Evolutionary conservation across 2,329 filamentous ascomycete species (phyloP), one percentile per base, ranked within the genome.

Genomic region (Tolypocladium nubicola): DNA sequence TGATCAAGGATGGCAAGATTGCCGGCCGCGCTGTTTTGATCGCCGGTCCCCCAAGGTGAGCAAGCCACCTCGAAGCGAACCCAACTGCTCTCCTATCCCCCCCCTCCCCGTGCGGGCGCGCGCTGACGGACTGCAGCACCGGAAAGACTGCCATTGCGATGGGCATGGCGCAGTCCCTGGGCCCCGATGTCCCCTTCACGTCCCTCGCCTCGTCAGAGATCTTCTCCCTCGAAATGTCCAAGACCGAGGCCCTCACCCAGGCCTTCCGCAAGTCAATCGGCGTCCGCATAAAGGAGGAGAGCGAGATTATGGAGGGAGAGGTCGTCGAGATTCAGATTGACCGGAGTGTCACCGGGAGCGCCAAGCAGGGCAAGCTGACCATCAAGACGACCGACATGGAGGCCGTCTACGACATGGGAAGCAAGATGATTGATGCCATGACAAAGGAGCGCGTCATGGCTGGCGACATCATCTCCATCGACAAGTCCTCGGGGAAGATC

Each of bases 321-420:
- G 94, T 99, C 1, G 93, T 99, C 30, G 93, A 99, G 75, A 97
- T 99, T 60, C 93, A 97, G 75, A 97, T 97, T 62, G 94, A 99
- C 73, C 85, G 94, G 64, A 97, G 92, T 67, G 90, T 99, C 56
- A 97, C 94, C 16, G 94, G 94, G 53, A 90, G 89, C 64, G 95
- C 94, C 68, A 99, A 97, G 80, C 93, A 97, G 79, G 94, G 94
- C 68, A 99, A 99, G 76, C 86, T 99, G 62, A 99, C 94, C 23
- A 96, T 99, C 78, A 99, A 99, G 78, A 99, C 94, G 13, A 97
- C 93, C 58, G 94, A 99, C 73, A 99, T 99, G 94, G 94, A 99
- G 75, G 96, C 94, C 14, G 89, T 99, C 63, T 99, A 97, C 76
- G 94, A 99, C 68, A 97, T 99, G 92, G 94, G 94, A 63, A 93